Conservation (phyloP, 345 rosid species). For the Pistacia integerrima region DNA sequence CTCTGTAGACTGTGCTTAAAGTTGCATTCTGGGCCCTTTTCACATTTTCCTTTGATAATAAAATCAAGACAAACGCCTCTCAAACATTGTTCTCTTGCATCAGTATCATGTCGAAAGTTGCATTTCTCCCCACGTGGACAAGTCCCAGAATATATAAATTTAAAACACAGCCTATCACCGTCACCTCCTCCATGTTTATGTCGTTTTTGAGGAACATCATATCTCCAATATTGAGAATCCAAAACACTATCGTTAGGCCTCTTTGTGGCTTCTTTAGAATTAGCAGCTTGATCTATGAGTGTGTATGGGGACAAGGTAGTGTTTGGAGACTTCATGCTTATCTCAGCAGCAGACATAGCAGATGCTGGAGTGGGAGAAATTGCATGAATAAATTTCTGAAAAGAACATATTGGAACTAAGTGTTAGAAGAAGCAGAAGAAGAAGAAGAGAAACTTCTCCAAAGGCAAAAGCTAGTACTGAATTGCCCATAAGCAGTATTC, state of each 20-base stretch:
- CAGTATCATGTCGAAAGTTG: constrained; percentile 71
- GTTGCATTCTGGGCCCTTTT: constrained; percentile 89
- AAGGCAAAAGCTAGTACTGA: neutral
- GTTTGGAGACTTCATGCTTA: constrained; percentile 66
- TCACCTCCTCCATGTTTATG: constrained; percentile 65
- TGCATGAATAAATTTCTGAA: constrained; percentile 91
- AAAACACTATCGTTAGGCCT: constrained; percentile 46
- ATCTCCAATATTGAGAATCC: constrained; percentile 93
- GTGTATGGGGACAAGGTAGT: constrained; percentile 71
- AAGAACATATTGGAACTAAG: constrained; percentile 17
- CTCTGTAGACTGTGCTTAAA: constrained; percentile 78
- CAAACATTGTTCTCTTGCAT: constrained; percentile 75
- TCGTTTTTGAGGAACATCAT: constrained; percentile 77
- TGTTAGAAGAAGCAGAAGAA: constrained; percentile 9
- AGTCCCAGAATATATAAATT: constrained; percentile 80
- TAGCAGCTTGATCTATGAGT: constrained; percentile 42
- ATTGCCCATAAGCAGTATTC: neutral
- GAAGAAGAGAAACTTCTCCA: neutral
- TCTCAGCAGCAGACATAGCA: constrained; percentile 76
- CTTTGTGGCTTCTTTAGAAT: constrained; percentile 49
- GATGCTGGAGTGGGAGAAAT: constrained; percentile 82
- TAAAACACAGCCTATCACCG: constrained; percentile 71
- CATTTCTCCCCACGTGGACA: constrained; percentile 77
- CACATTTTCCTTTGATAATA: constrained; percentile 90
- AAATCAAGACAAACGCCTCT: constrained; percentile 96